Conservation (phyloP, 2,329 filamentous ascomycete genomes). For the Cladosporium halotolerans region DNA sequence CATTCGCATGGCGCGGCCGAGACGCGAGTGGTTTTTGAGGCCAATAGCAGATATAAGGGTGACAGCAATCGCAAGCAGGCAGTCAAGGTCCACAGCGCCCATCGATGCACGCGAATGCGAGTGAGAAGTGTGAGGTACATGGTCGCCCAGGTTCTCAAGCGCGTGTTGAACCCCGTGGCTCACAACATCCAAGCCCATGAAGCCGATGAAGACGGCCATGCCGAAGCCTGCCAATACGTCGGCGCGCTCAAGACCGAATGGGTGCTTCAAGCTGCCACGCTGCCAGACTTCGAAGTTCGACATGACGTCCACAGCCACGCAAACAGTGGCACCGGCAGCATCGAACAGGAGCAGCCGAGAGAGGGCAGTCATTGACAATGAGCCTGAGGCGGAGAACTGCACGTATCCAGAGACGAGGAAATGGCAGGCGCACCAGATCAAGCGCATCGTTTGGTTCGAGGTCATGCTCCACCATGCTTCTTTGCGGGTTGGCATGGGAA, state of each 20-base stretch:
- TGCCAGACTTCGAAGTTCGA: constrained; percentile 98
- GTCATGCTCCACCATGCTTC: constrained; percentile 91
- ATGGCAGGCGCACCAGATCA: constrained; percentile 88
- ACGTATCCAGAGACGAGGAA: constrained; percentile 76
- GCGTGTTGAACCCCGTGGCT: constrained; percentile 90
- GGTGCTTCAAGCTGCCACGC: constrained; percentile 83
- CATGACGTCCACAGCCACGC: constrained; percentile 85
- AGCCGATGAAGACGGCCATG: constrained; percentile 92
- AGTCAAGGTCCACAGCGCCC: constrained; percentile 74
- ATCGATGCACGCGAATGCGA: constrained; percentile 60
- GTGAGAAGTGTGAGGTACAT: constrained; percentile 57
- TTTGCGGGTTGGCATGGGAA: constrained; percentile 81
- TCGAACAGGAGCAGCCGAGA: constrained; percentile 95
- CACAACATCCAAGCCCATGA: constrained; percentile 92
- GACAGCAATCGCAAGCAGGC: constrained; percentile 71
- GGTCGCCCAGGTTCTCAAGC: constrained; percentile 66
- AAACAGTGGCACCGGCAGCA: constrained; percentile 83
- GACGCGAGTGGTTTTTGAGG: constrained; percentile 83
- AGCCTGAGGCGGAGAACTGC: constrained; percentile 78
- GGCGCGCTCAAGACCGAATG: constrained; percentile 80
- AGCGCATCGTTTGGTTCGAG: constrained; percentile 71
- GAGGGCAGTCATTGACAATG: constrained; percentile 82
- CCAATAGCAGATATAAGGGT: constrained; percentile 83
- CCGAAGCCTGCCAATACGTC: constrained; percentile 94
- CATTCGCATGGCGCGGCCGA: constrained; percentile 85